Evolutionary conservation across 345 rosid species (phyloP).

Genomic region (Cardiospermum halicacabum): DNA sequence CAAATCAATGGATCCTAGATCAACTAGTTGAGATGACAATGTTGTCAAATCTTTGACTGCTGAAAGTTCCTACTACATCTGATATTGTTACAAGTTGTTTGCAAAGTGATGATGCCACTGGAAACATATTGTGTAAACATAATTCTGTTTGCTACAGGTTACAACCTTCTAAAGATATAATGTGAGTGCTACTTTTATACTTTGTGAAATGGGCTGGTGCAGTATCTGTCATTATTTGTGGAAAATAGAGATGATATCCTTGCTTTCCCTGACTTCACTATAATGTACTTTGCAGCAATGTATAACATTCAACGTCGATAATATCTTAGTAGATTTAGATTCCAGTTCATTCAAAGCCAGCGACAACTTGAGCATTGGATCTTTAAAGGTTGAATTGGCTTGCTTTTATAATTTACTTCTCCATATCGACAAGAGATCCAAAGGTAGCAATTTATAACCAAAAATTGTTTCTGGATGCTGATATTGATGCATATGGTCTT

Average conservation of each 20-base stretch:
- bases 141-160: slow-evolving; percentile 37
- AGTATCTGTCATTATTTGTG: too few relatives aligned
- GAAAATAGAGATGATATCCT: not conserved
- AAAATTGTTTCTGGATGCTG: not conserved
- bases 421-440: slow-evolving; percentile 63
- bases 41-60: slow-evolving; percentile 31
- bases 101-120: slow-evolving; percentile 43
- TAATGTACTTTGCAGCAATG: slow-evolving; percentile 44
- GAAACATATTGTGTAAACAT: slow-evolving; percentile 22
- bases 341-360: slow-evolving; percentile 31
- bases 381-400: slow-evolving; percentile 72
- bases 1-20: slow-evolving; percentile 38
- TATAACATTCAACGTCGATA: slow-evolving; percentile 51
- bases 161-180: slow-evolving; percentile 32
- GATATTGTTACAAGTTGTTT: slow-evolving; percentile 47
- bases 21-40: slow-evolving; percentile 32
- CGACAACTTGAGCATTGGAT: slow-evolving; percentile 41
- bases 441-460: slow-evolving; percentile 42
- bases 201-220: too few relatives aligned
- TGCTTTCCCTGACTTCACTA: slow-evolving; percentile 14
- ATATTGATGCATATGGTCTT: too few relatives aligned
- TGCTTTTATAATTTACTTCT: slow-evolving; percentile 80
- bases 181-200: slow-evolving; percentile 34
- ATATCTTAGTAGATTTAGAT: slow-evolving; percentile 36
- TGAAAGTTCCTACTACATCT: slow-evolving; percentile 30